phyloP scores from a whole-genome alignment of 1,284 basidiomycete species.

The Coriolopsis trogii region DNA sequence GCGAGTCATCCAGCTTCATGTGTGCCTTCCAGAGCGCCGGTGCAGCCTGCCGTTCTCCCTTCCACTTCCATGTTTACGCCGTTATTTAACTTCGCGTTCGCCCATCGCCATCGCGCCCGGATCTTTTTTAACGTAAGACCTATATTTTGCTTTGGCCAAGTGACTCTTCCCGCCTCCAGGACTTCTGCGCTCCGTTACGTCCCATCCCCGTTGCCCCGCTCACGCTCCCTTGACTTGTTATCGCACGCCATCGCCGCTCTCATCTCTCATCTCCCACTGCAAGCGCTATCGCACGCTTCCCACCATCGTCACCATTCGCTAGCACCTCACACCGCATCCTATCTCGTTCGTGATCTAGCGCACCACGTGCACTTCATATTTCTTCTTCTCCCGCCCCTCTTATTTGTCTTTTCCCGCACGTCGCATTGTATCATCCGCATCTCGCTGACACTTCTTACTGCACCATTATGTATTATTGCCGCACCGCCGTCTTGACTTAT shows the following conservation, averaged over 20 bases:
- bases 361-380: constrained; percentile 4
- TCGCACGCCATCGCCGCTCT: constrained; percentile 21
- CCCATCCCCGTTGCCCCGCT: constrained; percentile 2
- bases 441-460: constrained; percentile 12
- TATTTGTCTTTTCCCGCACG: too few species aligned
- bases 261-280: constrained; percentile 6
- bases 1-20: neutral
- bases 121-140: constrained; percentile 22
- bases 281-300: constrained; percentile 4
- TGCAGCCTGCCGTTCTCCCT: neutral
- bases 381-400: constrained; percentile 5
- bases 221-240: constrained; percentile 9
- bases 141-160: constrained; percentile 13
- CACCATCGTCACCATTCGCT: constrained; percentile 14
- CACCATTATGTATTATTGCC: constrained; percentile 25
- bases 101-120: neutral
- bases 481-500: constrained; percentile 20
- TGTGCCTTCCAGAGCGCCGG: neutral
- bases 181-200: constrained; percentile 20
- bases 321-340: constrained; percentile 16
- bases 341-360: constrained; percentile 9
- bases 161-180: constrained; percentile 15
- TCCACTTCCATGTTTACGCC: neutral
- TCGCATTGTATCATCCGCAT: constrained; percentile 14
- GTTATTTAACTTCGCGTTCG: constrained; percentile 9